These are phyloP conservation scores for Candida sanyaensis DNA, from an alignment of 1,139 yeast genomes.

Conservation along the genomic window DNA sequence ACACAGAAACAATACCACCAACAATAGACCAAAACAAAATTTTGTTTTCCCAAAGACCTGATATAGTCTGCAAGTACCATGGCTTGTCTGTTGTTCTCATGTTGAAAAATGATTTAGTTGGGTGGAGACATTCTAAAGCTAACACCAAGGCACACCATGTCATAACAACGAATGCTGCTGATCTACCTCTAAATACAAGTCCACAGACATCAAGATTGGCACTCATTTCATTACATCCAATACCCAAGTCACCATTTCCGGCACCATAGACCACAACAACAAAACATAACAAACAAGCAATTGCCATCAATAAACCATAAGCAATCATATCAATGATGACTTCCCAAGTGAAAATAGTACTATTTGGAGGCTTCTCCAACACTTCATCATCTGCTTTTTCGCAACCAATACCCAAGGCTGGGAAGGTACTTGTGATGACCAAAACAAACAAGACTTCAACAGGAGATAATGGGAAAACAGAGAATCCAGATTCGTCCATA, in stretches of 20 bases:
- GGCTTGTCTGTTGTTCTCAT: too few relatives aligned
- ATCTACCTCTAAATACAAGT: constrained; percentile 75
- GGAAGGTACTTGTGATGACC: constrained; percentile 78
- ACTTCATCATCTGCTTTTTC: constrained; percentile 68
- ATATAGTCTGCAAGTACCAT: too few relatives aligned
- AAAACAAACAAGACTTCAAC: constrained; percentile 82
- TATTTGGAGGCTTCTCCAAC: constrained; percentile 65
- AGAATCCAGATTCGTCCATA: constrained; percentile 55
- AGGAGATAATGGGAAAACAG: constrained; percentile 79
- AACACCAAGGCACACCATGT: constrained; percentile 87
- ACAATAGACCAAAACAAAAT: constrained; percentile 84
- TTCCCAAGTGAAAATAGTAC: constrained; percentile 71
- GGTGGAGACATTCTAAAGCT: constrained; percentile 93
- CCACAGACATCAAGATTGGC: constrained; percentile 44
- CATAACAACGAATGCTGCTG: constrained; percentile 81
- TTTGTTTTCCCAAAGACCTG: constrained; percentile 79
- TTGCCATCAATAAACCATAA: constrained; percentile 80
- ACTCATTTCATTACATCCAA: constrained; percentile 56
- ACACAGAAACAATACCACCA: constrained; percentile 71
- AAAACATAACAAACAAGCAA: constrained; percentile 67
- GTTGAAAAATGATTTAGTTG: too few relatives aligned
- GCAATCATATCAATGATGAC: constrained; percentile 71
- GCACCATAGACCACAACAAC: constrained; percentile 64
- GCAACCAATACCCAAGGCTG: constrained; percentile 76
- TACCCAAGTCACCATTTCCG: constrained; percentile 72